Evolutionary conservation across 2,329 filamentous ascomycete genomes (phyloP), one percentile per base, ranked within the genome.

Genomic region (Cercospora janseana): DNA sequence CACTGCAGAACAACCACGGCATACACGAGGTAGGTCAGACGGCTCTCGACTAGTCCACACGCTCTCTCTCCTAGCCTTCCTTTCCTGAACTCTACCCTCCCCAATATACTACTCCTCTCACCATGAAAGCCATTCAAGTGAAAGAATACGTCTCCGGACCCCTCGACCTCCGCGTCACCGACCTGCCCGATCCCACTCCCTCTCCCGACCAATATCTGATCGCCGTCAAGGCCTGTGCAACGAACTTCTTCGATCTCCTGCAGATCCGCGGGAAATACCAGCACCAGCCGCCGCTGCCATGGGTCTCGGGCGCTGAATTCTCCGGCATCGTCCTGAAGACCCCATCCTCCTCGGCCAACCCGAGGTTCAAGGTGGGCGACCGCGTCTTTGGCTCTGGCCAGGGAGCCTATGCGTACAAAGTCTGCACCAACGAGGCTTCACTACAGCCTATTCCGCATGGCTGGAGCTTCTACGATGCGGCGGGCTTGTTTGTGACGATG

Each of bases 191-290:
- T 46, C 91, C 89, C 1, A 72, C 74, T 1, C 88, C 90, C 1
- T 76, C 78, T 6, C 71, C 82, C 24, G 75, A 87, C 65, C 82
- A 95, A 72, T 97, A 96, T 69, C 78, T 94, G 57, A 87, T 97
- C 67, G 80, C 84, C 65, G 87, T 97, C 63, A 87, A 89, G 70
- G 88, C 92, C 38, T 80, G 87, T 0, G 92, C 89, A 15, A 88
- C 88, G 63, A 97, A 97, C 74, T 97, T 97, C 79, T 97, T 96
- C 75, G 92, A 97, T 69, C 86, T 95, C 51, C 82, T 97, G 47
- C 92, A 97, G 67, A 89, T 96, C 65, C 86, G 89, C 65, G 92
- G 92, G 49, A 95, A 94, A 80, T 97, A 97, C 72, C 92, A 97
- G 67, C 80, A 88, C 67, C 91, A 96, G 63, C 90, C 90, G 0